Evolutionary conservation across 148 eudicot species (phyloP).

Genomic region (Salicornia ramosissima): DNA sequence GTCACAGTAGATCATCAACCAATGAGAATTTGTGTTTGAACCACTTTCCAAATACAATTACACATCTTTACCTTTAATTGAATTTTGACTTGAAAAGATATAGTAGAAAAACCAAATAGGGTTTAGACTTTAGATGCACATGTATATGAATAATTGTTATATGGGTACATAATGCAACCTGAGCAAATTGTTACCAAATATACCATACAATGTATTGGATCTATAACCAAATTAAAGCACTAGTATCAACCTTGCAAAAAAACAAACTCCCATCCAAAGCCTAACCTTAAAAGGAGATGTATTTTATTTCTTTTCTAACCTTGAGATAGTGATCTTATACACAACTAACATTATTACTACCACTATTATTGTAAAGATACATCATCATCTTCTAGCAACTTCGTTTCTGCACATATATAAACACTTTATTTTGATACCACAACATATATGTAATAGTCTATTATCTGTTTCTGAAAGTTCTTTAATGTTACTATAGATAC

Average conservation of each 20-base stretch:
- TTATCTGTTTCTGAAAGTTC: neutral
- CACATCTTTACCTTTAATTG: neutral
- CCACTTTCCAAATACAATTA: too few species aligned
- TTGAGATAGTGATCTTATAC: neutral
- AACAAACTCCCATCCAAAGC: neutral
- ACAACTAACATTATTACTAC: neutral
- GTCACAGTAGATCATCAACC: too few species aligned
- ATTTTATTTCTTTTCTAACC: neutral
- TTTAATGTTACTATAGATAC: too few species aligned
- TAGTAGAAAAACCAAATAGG: neutral
- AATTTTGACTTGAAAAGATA: neutral
- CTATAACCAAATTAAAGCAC: neutral
- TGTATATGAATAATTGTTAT: neutral
- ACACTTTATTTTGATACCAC: neutral
- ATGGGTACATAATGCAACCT: neutral
- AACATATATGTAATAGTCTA: too few species aligned
- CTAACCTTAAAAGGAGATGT: neutral
- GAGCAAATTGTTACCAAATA: neutral
- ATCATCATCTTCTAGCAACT: neutral
- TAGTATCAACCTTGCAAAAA: neutral
- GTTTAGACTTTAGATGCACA: neutral
- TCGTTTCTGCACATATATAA: neutral
- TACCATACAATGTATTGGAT: neutral
- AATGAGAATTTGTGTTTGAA: too few species aligned
- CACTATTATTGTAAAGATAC: neutral